phyloP scores from a whole-genome alignment of 495 filamentous ascomycete species.

The Rhizodiscina lignyota region DNA sequence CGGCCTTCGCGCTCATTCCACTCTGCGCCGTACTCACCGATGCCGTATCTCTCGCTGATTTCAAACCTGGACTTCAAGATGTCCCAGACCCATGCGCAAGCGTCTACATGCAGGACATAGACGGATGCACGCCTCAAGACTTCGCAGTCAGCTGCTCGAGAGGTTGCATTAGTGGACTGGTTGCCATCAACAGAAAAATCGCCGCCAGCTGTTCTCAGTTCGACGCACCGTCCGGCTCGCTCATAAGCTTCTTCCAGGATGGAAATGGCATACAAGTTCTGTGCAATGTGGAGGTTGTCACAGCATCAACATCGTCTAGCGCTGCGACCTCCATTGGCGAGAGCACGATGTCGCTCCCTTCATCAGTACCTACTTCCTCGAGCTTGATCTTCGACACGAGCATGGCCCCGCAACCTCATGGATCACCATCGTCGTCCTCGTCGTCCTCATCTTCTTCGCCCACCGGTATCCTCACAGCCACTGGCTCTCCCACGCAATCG shows the following conservation, averaged over 20 bases:
- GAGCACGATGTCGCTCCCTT: too few species aligned
- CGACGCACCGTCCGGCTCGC: neutral
- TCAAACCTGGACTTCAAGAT: neutral
- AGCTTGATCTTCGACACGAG: too few species aligned
- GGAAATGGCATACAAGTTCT: neutral
- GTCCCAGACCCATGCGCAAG: neutral
- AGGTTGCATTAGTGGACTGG: neutral
- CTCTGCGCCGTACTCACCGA: too few species aligned
- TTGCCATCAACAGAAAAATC: neutral
- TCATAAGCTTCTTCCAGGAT: neutral
- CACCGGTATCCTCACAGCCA: too few species aligned
- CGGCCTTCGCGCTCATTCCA: too few species aligned
- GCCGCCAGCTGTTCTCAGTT: neutral
- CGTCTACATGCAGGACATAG: neutral
- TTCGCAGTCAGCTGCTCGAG: neutral
- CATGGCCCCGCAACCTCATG: too few species aligned
- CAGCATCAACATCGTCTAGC: neutral
- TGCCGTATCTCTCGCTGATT: neutral
- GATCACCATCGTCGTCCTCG: too few species aligned
- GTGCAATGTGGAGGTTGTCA: neutral
- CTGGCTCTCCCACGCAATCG: too few species aligned
- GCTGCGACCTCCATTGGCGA: too few species aligned
- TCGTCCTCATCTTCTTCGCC: too few species aligned
- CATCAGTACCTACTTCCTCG: too few species aligned
- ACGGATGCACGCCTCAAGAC: neutral